Evolutionary conservation across 2,329 filamentous ascomycete species (phyloP), one percentile per base, ranked within the genome.

Genomic region (Phoma sp.): DNA sequence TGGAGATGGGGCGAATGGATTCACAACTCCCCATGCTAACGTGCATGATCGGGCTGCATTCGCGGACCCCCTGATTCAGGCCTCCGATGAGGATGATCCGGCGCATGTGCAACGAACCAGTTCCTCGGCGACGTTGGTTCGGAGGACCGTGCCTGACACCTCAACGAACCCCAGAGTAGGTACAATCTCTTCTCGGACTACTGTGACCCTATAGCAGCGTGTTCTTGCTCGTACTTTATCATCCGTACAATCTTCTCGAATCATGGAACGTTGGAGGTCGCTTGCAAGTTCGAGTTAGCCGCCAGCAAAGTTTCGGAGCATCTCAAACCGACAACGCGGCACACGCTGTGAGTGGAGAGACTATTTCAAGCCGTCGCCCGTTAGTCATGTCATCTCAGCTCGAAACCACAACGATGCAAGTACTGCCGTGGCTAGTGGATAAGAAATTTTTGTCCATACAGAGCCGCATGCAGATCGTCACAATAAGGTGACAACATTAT

Each of bases 351-450:
- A 33, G 44, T 32, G 40, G 22, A 50, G 51, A 56, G 36, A 50
- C 42, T 56, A 56, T 56, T 42, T 54, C 7, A 13, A 56, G 4
- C 49, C 54, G 47, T 41, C 18, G 29, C n/a, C 39, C 32, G 27
- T 30, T 59, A 52, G 55, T 47, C 47, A 38, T 49, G 40, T 46
- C 46, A 32, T 49, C 29, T 45, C 46, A 46, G 52, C 46, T 46
- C 46, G 46, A 55, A 46, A 54, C 45, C 8, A 37, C 52, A 7
- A 14, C 30, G 27, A 47, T 6, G 13, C 27, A 49, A 33, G 13
- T 2, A 13, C 30, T 29, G 36, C 30, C 39, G 41, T 27, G 35
- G 41, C 36, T 46, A 55, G n/a, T 11, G 29, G 13, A 5, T 7
- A 30, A 22, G n/a, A 22, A 23, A 22, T 35, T 14, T 14, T 11